Evolutionary conservation across 805 yeast genomes (phyloP), one percentile per base, ranked within the genome.

Genomic region (Grigorovia yakushimaensis): DNA sequence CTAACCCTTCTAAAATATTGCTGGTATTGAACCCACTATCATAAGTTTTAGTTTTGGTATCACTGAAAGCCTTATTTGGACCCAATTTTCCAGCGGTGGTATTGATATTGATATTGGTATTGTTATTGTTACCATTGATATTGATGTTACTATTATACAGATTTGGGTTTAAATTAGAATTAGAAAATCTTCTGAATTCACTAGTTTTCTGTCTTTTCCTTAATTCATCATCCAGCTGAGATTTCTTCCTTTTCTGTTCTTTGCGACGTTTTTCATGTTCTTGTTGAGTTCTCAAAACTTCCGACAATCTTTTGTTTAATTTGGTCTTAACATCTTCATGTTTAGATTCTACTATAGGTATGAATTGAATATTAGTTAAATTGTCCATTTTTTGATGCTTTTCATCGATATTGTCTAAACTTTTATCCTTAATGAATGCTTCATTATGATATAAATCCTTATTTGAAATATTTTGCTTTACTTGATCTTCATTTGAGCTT

Each of bases 211-310:
- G n/a, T 36, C 58, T 50, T 27, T 57, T 49, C 42, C 50, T 54
- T n/a, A 49, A 37, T 18, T 58, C 63, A n/a, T 56, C 61, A 37
- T 55, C 62, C 20, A 56, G 39, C n/a, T 56, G 58, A 2, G 63
- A 51, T 47, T 54, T 57, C 19, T 62, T 54, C 47, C 58, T 59
- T 38, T 57, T 58, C n/a, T 56, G 57, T 20, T 58, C 60, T 36
- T 50, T 55, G 40, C 56, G 54, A 24, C 57, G 52, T 17, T 55
- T 54, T 39, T 53, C 57, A 39, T 54, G 59, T 42, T 61, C 60
- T 44, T 61, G 64, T 49, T 62, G 67, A 23, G 60, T 58, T 41
- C 64, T 52, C 52, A 59, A 55, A 6, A 62, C 64, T 30, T 59
- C 65, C 20, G 65, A 58, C 33, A 62, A 46, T 41, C 67, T 51